These are phyloP conservation scores for Mucor piriformis DNA, from an alignment of 371 early-diverging fungal genomes.

Conservation along the genomic window DNA sequence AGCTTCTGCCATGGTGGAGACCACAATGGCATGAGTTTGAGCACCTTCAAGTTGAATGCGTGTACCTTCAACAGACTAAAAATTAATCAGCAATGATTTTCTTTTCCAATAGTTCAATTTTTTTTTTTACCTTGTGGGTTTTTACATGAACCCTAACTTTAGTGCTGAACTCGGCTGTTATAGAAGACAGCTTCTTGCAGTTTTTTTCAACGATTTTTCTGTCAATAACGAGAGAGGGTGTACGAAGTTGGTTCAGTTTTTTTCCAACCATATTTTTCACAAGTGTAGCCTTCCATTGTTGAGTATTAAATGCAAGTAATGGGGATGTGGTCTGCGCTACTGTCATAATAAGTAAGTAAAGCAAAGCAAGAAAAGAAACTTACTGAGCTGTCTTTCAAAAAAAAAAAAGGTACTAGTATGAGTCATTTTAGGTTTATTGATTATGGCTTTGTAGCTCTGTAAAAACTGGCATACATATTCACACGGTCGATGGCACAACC, in stretches of 20 bases:
- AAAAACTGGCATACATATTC: constrained; percentile 86
- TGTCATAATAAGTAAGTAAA: not conserved
- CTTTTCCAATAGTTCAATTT: not conserved
- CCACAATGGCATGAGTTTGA: constrained; percentile 44
- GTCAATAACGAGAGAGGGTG: constrained; percentile 45
- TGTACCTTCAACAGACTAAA: constrained; percentile 43
- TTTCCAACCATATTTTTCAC: constrained; percentile 36
- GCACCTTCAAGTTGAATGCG: constrained; percentile 40
- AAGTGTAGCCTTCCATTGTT: constrained; percentile 24
- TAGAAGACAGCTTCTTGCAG: constrained; percentile 28
- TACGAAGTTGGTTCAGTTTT: constrained; percentile 35
- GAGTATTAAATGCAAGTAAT: constrained; percentile 11
- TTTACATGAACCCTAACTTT: constrained; percentile 49
- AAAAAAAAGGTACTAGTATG: too few relatives aligned
- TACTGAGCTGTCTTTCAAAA: too few relatives aligned
- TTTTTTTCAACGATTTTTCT: constrained; percentile 35
- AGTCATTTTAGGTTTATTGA: too few relatives aligned
- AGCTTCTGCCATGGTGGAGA: constrained; percentile 51
- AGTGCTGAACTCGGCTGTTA: constrained; percentile 22
- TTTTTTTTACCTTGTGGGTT: constrained; percentile 46
- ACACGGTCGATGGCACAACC: constrained; percentile 77
- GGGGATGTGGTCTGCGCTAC: constrained; percentile 27
- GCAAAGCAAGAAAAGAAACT: not conserved
- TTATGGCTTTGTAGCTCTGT: constrained; percentile 36
- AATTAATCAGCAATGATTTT: not conserved